Evolutionary conservation across 2,329 filamentous ascomycete genomes (phyloP).

Genomic region (Colletotrichum melonis): DNA sequence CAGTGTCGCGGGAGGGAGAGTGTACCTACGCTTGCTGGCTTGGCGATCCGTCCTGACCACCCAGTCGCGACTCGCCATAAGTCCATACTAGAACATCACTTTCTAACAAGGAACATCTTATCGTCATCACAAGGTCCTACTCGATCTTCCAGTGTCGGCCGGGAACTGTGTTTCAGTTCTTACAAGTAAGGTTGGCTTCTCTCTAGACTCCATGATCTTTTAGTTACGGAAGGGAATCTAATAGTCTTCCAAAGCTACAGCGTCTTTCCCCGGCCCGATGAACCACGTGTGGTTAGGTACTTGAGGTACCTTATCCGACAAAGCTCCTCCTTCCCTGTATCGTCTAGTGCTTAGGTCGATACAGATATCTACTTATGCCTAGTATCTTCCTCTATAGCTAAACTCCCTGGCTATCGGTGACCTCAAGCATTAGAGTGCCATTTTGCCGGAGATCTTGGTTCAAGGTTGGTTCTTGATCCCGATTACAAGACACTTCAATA

Average conservation of each 20-base stretch:
- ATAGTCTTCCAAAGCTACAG: not conserved
- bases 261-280: not conserved
- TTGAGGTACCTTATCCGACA: not conserved
- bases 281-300: not conserved
- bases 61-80: no score
- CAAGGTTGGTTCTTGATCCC: no score
- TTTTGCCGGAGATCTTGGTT: no score
- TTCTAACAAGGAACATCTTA: not conserved
- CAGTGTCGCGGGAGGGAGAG: not conserved
- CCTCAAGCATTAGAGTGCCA: no score
- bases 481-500: constrained; percentile 1
- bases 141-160: not conserved
- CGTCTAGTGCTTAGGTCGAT: not conserved
- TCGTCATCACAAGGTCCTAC: not conserved
- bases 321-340: not conserved
- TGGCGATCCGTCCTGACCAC: no score
- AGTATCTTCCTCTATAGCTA: not conserved
- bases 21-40: not conserved
- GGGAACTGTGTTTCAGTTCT: not conserved
- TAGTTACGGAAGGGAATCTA: not conserved
- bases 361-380: no score
- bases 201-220: not conserved
- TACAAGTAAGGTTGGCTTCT: not conserved
- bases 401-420: no score
- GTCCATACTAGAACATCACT: not conserved